phyloP scores from a whole-genome alignment of 176 grass and related monocot genomes.

The Oryza meyeriana region DNA sequence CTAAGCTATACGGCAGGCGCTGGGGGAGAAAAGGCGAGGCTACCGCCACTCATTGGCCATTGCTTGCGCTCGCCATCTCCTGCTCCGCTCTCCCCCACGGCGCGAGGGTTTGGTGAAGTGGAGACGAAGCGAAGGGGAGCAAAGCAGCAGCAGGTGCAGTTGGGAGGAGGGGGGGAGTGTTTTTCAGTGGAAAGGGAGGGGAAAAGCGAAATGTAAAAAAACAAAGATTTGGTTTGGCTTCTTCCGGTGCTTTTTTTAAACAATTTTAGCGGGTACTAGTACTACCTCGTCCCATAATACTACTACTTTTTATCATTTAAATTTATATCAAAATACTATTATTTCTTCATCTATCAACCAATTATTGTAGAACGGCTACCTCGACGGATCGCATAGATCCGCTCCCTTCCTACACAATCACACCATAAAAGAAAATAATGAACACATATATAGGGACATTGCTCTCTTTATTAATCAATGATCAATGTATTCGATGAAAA shows the following conservation, averaged over 20 bases:
- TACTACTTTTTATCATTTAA: too few relatives aligned
- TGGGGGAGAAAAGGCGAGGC: slow-evolving; percentile 18
- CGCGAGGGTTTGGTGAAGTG: slow-evolving; percentile 54
- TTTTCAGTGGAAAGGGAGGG: slow-evolving; percentile 10
- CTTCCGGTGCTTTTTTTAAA: not conserved
- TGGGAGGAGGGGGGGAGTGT: not conserved
- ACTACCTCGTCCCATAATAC: too few relatives aligned
- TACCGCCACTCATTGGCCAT: slow-evolving; percentile 39
- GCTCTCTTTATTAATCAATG: too few relatives aligned
- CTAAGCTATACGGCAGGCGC: slow-evolving; percentile 2
- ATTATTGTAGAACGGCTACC: too few relatives aligned
- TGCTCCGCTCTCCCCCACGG: not conserved
- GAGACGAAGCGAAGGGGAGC: slow-evolving; percentile 28
- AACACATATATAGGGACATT: too few relatives aligned
- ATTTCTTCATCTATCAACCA: too few relatives aligned
- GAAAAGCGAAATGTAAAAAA: slow-evolving; percentile 29
- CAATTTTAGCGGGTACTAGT: not conserved
- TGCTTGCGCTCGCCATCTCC: slow-evolving; percentile 33
- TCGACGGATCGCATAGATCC: too few relatives aligned
- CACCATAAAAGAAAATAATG: too few relatives aligned
- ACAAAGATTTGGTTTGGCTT: slow-evolving; percentile 54
- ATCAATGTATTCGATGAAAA: too few relatives aligned
- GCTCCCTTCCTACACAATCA: too few relatives aligned
- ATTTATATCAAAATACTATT: too few relatives aligned
- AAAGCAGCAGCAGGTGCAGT: slow-evolving; percentile 34